A percentile compares a stretch with the other conserved stretches of the same genome.
Evolutionary conservation across 1,284 basidiomycete species (phyloP).

Genomic region (Omphalotus olearius): DNA sequence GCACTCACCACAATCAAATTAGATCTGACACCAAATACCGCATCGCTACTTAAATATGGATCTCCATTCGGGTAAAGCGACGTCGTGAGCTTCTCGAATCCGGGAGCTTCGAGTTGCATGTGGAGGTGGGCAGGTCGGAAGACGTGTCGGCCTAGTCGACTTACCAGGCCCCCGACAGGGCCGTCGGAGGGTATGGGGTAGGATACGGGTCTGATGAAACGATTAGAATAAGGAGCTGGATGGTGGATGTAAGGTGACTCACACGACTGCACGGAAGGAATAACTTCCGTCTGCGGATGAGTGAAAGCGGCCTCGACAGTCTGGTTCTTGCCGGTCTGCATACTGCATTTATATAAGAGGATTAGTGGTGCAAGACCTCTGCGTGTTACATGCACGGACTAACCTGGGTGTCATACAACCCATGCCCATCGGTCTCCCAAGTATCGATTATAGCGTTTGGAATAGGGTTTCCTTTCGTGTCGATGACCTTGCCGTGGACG

Average conservation of each 20-base stretch:
- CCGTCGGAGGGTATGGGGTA: conserved; percentile 86
- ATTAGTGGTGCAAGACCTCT: background rate
- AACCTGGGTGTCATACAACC: conserved; percentile 52
- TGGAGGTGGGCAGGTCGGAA: conserved; percentile 77
- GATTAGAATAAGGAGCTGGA: background rate
- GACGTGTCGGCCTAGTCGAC: conserved; percentile 59
- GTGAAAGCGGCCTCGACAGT: conserved; percentile 72
- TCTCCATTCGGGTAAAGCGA: conserved; percentile 76
- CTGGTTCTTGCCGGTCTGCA: conserved; percentile 51
- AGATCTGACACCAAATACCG: conserved; percentile 77
- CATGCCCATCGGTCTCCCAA: conserved; percentile 81
- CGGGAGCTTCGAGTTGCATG: conserved; percentile 61
- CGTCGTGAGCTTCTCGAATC: conserved; percentile 71
- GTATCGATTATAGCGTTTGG: conserved; percentile 70
- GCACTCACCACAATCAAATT: conserved; percentile 38
- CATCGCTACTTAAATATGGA: conserved; percentile 60
- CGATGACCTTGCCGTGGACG: conserved; percentile 67
- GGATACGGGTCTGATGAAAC: conserved; percentile 46
- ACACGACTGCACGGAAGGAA: conserved; percentile 71
- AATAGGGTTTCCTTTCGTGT: conserved; percentile 67
- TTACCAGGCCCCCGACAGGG: conserved; percentile 65
- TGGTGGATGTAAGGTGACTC: conserved; percentile 13
- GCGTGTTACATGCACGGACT: conserved; percentile 1
- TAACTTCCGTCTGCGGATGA: conserved; percentile 65
- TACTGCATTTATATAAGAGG: conserved; percentile 65